phyloP scores from a whole-genome alignment of 2,329 filamentous ascomycete species.

The Pestalotiopsis sp. region DNA sequence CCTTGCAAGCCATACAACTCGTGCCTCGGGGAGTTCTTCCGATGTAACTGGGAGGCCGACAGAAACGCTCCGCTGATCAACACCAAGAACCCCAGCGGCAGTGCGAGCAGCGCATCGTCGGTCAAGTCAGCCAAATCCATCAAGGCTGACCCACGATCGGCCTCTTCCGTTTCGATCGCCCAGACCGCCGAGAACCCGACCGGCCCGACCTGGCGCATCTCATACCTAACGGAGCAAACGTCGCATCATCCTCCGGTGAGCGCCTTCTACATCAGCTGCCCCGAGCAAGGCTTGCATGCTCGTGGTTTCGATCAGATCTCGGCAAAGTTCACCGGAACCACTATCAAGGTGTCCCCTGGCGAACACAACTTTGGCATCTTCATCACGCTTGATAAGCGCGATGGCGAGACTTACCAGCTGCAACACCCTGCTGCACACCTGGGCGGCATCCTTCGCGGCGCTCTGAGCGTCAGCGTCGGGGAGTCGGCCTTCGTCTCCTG shows the following conservation, averaged over 20 bases:
- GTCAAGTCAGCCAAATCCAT: conserved; percentile 49
- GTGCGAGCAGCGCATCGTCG: conserved; percentile 46
- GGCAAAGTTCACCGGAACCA: conserved; percentile 96
- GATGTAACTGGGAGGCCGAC: conserved; percentile 95
- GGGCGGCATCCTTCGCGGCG: conserved; percentile 82
- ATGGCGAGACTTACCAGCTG: conserved; percentile 90
- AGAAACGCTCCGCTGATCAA: conserved; percentile 70
- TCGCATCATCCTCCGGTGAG: conserved; percentile 97
- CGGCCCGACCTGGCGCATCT: conserved; percentile 69
- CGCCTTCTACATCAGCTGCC: conserved; percentile 91
- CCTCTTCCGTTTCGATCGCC: conserved; percentile 52
- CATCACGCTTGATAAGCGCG: conserved; percentile 76
- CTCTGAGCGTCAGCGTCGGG: conserved; percentile 86
- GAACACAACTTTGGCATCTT: conserved; percentile 96
- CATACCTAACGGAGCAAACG: conserved; percentile 95
- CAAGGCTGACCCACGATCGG: conserved; percentile 41
- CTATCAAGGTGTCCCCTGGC: conserved; percentile 86
- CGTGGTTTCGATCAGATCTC: conserved; percentile 94
- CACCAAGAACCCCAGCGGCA: conserved; percentile 39
- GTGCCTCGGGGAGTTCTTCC: conserved; percentile 92
- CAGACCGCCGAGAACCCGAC: conserved; percentile 42
- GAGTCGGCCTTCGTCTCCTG: conserved; percentile 89
- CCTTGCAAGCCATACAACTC: conserved; percentile 99
- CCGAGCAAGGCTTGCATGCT: conserved; percentile 83
- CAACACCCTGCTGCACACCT: conserved; percentile 93